Percentiles rank a stretch among this genome's conserved stretches.
Conservation (phyloP, 2,329 filamentous ascomycete genomes). For the Peltaster fructicola region DNA sequence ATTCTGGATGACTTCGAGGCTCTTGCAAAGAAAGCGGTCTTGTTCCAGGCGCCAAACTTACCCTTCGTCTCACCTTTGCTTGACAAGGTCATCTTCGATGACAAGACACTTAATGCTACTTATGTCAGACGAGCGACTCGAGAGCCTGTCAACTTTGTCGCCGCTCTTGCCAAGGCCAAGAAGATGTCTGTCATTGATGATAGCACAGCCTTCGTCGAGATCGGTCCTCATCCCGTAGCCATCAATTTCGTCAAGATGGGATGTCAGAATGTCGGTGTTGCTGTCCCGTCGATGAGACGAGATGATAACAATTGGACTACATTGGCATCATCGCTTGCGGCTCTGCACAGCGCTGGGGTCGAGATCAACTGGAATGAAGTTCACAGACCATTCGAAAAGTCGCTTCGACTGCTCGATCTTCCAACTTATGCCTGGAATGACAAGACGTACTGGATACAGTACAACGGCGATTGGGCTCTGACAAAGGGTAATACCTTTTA, state of each 20-base stretch:
- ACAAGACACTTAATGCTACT: conserved; percentile 4
- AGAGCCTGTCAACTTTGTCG: conserved; percentile 23
- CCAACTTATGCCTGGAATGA: conserved; percentile 25
- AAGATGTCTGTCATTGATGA: conserved; percentile 16
- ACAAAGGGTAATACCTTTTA: conserved; percentile 9
- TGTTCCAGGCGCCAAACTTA: conserved; percentile 12
- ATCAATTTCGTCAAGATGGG: conserved; percentile 3
- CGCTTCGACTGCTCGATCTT: conserved; percentile 32
- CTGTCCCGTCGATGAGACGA: conserved; percentile 5
- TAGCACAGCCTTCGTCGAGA: conserved; percentile 24
- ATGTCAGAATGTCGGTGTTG: conserved; percentile 1
- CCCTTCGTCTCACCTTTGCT: conserved; percentile 17
- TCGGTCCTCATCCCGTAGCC: conserved; percentile 30
- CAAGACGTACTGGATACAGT: conserved; percentile 22
- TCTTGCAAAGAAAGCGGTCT: conserved; percentile 5
- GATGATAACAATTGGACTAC: conserved; percentile 27
- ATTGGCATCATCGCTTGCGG: conserved; percentile 28
- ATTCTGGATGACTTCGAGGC: conserved; percentile 12
- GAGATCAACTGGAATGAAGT: conserved; percentile 45
- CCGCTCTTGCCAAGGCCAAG: conserved; percentile 9
- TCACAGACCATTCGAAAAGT: conserved; percentile 31
- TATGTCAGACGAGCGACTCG: conserved; percentile 15
- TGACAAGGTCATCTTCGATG: conserved; percentile 10
- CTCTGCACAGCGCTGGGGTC: conserved; percentile 36
- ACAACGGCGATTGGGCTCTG: conserved; percentile 18